phyloP scores from a whole-genome alignment of 495 filamentous ascomycete genomes.

The Hyaloscypha hepaticicola region DNA sequence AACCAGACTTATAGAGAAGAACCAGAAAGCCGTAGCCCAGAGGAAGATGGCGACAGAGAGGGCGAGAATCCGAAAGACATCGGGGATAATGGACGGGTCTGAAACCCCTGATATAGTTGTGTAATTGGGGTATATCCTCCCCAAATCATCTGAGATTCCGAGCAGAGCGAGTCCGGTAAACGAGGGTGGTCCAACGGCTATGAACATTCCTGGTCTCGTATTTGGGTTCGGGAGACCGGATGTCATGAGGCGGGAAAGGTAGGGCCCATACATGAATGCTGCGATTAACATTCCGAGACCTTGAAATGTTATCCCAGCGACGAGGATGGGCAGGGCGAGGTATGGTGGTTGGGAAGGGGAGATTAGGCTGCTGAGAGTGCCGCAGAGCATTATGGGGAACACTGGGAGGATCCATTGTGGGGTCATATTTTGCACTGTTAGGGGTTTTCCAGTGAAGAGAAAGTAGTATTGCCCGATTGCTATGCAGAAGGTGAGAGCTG shows the following conservation, averaged over 20 bases:
- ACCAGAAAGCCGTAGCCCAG: constrained; percentile 72
- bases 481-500: constrained; percentile 41
- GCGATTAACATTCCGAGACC: constrained; percentile 51
- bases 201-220: constrained; percentile 57
- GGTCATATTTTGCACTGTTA: constrained; percentile 40
- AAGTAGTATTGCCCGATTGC: constrained; percentile 51
- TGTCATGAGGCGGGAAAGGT: constrained; percentile 34
- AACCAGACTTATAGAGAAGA: constrained; percentile 52
- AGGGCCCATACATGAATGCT: constrained; percentile 47
- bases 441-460: constrained; percentile 42
- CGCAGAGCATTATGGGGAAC: constrained; percentile 54
- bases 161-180: constrained; percentile 71
- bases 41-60: constrained; percentile 58
- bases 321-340: constrained; percentile 44
- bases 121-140: constrained; percentile 36
- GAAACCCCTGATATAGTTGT: constrained; percentile 25
- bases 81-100: constrained; percentile 26
- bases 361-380: constrained; percentile 46
- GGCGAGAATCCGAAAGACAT: constrained; percentile 51
- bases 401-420: constrained; percentile 58
- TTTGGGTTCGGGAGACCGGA: constrained; percentile 30
- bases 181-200: constrained; percentile 64
- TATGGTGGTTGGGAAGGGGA: constrained; percentile 41
- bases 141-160: constrained; percentile 51
- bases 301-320: constrained; percentile 52